These are phyloP conservation scores for Cornus kousa DNA, from an alignment of 148 eudicot species.

Conservation along the genomic window DNA sequence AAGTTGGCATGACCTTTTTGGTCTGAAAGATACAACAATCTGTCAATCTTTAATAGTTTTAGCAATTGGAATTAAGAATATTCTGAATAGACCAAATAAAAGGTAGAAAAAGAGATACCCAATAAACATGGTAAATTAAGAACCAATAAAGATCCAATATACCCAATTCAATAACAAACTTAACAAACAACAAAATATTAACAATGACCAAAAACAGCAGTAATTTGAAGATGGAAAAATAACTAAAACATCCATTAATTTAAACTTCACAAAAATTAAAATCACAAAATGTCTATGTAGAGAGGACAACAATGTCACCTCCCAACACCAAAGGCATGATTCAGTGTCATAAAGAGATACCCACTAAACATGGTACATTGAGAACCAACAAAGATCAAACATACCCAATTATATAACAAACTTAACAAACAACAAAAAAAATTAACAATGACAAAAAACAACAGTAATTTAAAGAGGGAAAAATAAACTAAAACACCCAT, in stretches of 20 bases:
- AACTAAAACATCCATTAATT: background rate
- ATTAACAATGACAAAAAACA: background rate
- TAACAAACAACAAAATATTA: background rate
- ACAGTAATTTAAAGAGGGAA: too few relatives aligned
- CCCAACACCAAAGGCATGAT: conserved; percentile 59
- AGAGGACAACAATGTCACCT: too few relatives aligned
- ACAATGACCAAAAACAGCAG: background rate
- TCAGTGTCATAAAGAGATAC: conserved; percentile 36
- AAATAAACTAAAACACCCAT: background rate
- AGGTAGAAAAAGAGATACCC: background rate
- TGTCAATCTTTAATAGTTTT: too few relatives aligned
- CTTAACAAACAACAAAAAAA: background rate
- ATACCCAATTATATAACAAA: background rate
- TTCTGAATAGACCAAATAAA: too few relatives aligned
- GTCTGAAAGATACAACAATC: too few relatives aligned
- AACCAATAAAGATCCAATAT: background rate
- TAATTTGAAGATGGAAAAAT: background rate
- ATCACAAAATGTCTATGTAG: background rate
- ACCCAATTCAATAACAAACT: background rate
- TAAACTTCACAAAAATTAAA: background rate
- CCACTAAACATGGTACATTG: too few relatives aligned
- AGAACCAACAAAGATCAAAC: too few relatives aligned
- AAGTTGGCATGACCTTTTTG: too few relatives aligned
- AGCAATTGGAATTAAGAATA: too few relatives aligned
- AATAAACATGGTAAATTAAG: too few relatives aligned